A percentile compares a stretch with the other conserved stretches of the same genome.
Conservation (phyloP, 2,329 filamentous ascomycete genomes). For the Ceratocystis papillata region DNA sequence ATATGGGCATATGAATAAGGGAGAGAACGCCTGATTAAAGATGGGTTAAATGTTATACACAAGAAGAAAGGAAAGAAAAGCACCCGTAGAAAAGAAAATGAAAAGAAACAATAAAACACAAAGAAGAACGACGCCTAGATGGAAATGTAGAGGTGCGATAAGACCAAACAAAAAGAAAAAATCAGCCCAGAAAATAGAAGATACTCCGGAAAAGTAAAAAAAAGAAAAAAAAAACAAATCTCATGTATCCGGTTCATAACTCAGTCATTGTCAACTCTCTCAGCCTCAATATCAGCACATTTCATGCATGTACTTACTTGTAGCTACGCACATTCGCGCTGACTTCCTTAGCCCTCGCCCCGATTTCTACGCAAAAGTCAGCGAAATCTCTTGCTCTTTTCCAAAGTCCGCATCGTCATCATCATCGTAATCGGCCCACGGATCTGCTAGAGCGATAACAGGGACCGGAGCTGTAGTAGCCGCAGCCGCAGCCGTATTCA, state of each 20-base stretch:
- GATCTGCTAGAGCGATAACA: conserved; percentile 44
- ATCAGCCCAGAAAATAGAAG: neutral
- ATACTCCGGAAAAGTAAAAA: neutral
- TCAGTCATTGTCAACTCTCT: neutral
- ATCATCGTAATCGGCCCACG: conserved; percentile 60
- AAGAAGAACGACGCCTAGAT: neutral
- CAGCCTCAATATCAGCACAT: neutral
- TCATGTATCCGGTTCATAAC: neutral
- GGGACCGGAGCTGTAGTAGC: conserved; percentile 43
- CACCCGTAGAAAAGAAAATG: neutral
- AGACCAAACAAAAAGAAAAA: neutral
- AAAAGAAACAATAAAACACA: neutral
- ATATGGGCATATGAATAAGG: neutral
- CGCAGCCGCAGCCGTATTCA: conserved; percentile 26
- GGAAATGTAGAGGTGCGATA: neutral
- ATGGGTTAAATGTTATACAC: conserved; percentile 2
- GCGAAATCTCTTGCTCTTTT: conserved; percentile 62
- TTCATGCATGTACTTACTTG: conserved; percentile 8
- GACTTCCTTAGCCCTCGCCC: neutral
- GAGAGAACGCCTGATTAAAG: neutral
- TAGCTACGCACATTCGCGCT: neutral
- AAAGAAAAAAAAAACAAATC: neutral
- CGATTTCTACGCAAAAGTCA: conserved; percentile 60
- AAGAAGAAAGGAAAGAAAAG: neutral
- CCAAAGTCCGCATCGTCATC: conserved; percentile 48